Evolutionary conservation across 2,329 filamentous ascomycete genomes (phyloP).

Genomic region (Colletotrichum sp.): DNA sequence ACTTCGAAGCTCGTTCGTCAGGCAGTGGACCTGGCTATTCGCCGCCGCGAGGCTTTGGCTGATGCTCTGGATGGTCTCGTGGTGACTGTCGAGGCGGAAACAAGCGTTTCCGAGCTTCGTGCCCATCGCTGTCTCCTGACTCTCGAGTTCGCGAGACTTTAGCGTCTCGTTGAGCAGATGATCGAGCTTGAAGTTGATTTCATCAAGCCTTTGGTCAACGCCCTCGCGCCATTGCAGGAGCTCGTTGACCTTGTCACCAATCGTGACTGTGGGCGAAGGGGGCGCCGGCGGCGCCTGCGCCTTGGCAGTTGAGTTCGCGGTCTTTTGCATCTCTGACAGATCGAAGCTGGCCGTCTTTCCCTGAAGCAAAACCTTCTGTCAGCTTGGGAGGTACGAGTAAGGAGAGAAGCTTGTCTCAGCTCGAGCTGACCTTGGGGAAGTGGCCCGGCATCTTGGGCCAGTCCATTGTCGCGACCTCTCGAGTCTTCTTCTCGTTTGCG

Average conservation of each 20-base stretch:
- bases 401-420: not conserved
- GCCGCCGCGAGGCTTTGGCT: not conserved
- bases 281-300: not conserved
- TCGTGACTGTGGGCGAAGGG: not conserved
- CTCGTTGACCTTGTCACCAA: not conserved
- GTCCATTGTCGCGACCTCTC: not conserved
- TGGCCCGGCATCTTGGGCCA: not conserved
- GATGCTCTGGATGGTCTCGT: not conserved
- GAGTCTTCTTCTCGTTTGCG: not conserved
- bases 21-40: not conserved
- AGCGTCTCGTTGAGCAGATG: not conserved
- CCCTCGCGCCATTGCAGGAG: not conserved
- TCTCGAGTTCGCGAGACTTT: not conserved
- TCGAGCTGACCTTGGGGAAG: not conserved
- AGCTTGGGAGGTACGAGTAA: not conserved
- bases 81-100: not conserved
- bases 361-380: not conserved
- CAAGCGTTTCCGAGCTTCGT: constrained; percentile 1
- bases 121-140: not conserved
- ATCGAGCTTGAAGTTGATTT: not conserved
- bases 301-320: not conserved
- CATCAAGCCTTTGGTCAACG: not conserved
- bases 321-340: not conserved
- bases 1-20: not conserved
- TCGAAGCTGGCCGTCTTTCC: not conserved